Evolutionary conservation across 768 basidiomycete species (phyloP), one percentile per base, ranked within the genome.

Genomic region (Rhizopogon roseolus): DNA sequence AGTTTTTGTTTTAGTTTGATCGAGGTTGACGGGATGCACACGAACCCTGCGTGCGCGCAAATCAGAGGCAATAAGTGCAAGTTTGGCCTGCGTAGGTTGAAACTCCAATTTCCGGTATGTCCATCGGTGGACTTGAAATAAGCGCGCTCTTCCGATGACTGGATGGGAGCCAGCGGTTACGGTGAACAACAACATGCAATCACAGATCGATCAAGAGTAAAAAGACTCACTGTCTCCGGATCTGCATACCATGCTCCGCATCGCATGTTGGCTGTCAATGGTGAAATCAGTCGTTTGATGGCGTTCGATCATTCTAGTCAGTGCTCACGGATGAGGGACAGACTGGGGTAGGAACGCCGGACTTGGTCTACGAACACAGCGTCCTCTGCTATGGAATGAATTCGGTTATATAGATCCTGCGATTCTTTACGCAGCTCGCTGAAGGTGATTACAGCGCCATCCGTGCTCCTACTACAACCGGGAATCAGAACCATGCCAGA

Each of bases 101-200:
- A 93, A 61, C 78, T 75, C 92, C 93, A 96, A 64, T 89, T 87
- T 42, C 81, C 79, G 55, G 79, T 85, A 62, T 95, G 93, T 0
- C 93, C 93, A 61, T 95, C 92, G 0, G 90, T 94, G 0, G 92
- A 93, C 63, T 96, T 96, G 79, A 90, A 98, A 73, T 93, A 98
- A 14, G 84, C 91, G 4, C 56, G 36, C 16, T 64, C 55, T 4
- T 53, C 7, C 38, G 59, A 54, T 16, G 57, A 50, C 62, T 66
- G 53, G 13, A 16, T 8, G 8, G 3, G 22, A 53, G 59, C 64
- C n/a, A n/a, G n/a, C n/a, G n/a, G 54, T 43, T 49, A 29, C 6
- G 29, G 50, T 56, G 37, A 55, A 55, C 54, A 51, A 22, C 1
- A 19, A 38, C 37, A 13, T 9, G 22, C 5, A 29, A 29, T 9